phyloP scores from a whole-genome alignment of 2,329 filamentous ascomycete species.

The Diplodia scrobiculata region DNA sequence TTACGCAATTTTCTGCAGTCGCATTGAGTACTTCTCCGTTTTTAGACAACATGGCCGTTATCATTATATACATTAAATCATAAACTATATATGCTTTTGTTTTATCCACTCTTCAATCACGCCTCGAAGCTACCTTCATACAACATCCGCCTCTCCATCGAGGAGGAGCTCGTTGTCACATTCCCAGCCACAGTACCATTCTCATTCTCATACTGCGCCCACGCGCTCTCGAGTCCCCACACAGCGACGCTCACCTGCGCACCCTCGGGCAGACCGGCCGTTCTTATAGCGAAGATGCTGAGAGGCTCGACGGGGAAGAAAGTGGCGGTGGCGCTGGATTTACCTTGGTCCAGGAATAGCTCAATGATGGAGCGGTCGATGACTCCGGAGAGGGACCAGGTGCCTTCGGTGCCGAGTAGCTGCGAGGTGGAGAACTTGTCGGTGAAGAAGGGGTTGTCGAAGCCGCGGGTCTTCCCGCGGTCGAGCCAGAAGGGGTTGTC shows the following conservation, averaged over 20 bases:
- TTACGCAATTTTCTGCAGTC: too few species aligned
- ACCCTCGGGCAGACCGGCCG: slow-evolving; percentile 42
- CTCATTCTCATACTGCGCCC: slow-evolving; percentile 36
- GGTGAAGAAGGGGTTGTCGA: slow-evolving; percentile 59
- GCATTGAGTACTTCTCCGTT: too few species aligned
- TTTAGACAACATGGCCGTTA: not conserved
- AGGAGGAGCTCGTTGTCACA: slow-evolving; percentile 1
- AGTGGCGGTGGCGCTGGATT: slow-evolving; percentile 53
- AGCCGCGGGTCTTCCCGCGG: slow-evolving; percentile 53
- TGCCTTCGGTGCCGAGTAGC: slow-evolving; percentile 37
- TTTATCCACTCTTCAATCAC: not conserved
- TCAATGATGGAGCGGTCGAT: slow-evolving; percentile 60
- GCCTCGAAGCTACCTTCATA: slow-evolving; percentile 7
- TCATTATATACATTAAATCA: not conserved
- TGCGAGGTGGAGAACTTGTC: slow-evolving; percentile 53
- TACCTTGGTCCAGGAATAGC: slow-evolving; percentile 57
- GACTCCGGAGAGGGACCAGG: slow-evolving; percentile 52
- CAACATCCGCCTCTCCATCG: slow-evolving; percentile 2
- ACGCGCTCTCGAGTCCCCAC: slow-evolving; percentile 46
- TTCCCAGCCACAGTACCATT: slow-evolving; percentile 30
- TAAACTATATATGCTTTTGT: not conserved
- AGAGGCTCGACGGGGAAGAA: slow-evolving; percentile 55
- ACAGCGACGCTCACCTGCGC: slow-evolving; percentile 46
- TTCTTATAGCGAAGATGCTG: slow-evolving; percentile 43
- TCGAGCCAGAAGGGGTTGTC: slow-evolving; percentile 57